Percentiles rank a stretch among this genome's conserved stretches.
Conservation (phyloP, 2,329 filamentous ascomycete species). For the Arachnopeziza araneosa region DNA sequence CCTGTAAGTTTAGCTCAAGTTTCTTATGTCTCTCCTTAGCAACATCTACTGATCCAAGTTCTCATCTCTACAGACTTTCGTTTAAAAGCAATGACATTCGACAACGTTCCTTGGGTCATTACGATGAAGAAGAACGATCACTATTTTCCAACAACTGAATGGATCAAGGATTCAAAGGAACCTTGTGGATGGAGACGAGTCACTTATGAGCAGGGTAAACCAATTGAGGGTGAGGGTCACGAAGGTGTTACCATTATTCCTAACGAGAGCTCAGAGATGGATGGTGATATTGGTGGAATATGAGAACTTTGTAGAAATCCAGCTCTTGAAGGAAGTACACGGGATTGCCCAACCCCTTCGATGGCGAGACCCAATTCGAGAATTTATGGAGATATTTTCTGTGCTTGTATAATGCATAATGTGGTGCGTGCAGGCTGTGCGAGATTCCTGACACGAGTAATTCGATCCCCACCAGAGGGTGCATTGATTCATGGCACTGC, state of each 20-base stretch:
- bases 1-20: constrained; percentile 54
- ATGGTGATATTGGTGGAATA: constrained; percentile 13
- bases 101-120: constrained; percentile 98
- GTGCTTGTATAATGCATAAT: background rate
- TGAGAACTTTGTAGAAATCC: background rate
- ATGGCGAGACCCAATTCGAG: too few relatives aligned
- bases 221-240: constrained; percentile 47
- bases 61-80: constrained; percentile 64
- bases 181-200: constrained; percentile 58
- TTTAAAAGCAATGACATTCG: constrained; percentile 94
- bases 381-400: background rate
- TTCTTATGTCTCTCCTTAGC: too few relatives aligned
- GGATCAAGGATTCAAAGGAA: constrained; percentile 57
- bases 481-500: too few relatives aligned
- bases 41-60: background rate
- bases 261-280: constrained; percentile 25
- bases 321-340: background rate
- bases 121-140: constrained; percentile 99
- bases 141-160: constrained; percentile 73
- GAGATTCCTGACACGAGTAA: too few relatives aligned
- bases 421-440: background rate
- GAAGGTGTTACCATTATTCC: constrained; percentile 28
- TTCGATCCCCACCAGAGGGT: too few relatives aligned
- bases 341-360: too few relatives aligned
- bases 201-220: constrained; percentile 53